Evolutionary conservation across 768 basidiomycete genomes (phyloP), one percentile per base, ranked within the genome.

Genomic region (Pulveroboletus sp.): DNA sequence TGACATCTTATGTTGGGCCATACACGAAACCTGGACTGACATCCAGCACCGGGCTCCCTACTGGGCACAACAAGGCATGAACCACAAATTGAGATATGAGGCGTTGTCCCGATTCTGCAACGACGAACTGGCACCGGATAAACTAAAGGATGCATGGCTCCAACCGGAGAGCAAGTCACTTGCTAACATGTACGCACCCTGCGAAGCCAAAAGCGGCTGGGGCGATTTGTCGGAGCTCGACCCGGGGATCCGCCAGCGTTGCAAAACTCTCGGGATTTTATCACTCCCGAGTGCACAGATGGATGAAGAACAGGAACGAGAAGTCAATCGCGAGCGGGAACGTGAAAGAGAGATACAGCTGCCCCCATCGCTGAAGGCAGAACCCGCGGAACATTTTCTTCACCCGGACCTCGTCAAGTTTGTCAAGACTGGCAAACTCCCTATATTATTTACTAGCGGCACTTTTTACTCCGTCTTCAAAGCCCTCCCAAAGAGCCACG

Each of bases 231-330:
- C 32, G 0, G 0, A 23, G 1, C n/a, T 39, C 4, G 37, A 46
- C 5, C 42, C 46, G 16, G 49, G 23, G 7, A 52, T 60, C n/a
- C 40, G 17, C 10, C 51, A 38, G 8, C 44, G 43, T 7, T 60
- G 50, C 25, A 27, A 29, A 13, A 17, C 43, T 6, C 55, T 60
- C 4, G 58, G 58, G 0, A 14, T 54, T 21, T 11, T 43, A 10
- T 44, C 50, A 3, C 40, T 47, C 9, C 56, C 51, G 1, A 49
- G 58, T 24, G 51, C 42, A n/a, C 53, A 45, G 16, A 47, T 74
- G 52, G 69, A 69, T 17, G 74, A 78, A 46, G 74, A 77, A 44
- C 75, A 74, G 46, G 76, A 77, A 55, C 43, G 59, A n/a, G 56
- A 44, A 13, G 40, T 49, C 14, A 42, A 24, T 12, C 34, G 27